Base-by-base conservation (phyloP, 768 basidiomycete species). In the Rhizopogon vulgaris region DNA sequence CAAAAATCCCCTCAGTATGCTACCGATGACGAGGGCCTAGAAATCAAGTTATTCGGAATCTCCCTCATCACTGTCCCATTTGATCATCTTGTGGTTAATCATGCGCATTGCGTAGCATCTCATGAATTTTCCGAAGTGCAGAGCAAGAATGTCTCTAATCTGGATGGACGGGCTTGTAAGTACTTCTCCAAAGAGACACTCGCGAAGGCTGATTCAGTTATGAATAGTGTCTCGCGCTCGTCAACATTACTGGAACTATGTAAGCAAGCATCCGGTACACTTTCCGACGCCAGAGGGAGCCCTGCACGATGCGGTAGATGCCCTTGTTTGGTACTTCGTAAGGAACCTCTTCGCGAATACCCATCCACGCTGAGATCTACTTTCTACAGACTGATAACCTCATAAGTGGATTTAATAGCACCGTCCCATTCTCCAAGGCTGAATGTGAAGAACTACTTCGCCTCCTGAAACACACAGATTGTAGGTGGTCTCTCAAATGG, bases 361-460 rank as follows among this genome's bases (percentile, higher is more conserved):
- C n/a, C 6, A 11, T 24, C n/a, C 14, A 11, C 11, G 17, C 15
- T 18, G 15, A n/a, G n/a, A 10, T 38, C 6, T 39, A 45, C 25
- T 49, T 8, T 11, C 30, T 30, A 34, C 48, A 74, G 71, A 72
- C 70, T 51, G 79, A 80, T 53, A 80, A 81, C 57, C 58, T 80
- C 39, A 73, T 76, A 39, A 70, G 71, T 17, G 76, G 75, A 22
- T 41, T 66, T 3, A 68, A 59, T 40, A 77, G 76, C 55, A 62
- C 69, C 2, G 77, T 75, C 14, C 79, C 80, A 2, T 81, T 81
- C 54, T 79, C 79, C 1, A 79, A 78, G 60, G 43, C 52, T 2
- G 78, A 81, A 64, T 80, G 79, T 47, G 74, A 78, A 57, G 75
- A 80, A 47, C 63, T 81, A 14, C 64, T 73, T 2, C 62, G 64